A percentile compares a stretch with the other conserved stretches of the same genome.
These are phyloP conservation scores for Rubus idaeus DNA, from an alignment of 306 rosid species.

Conservation along the genomic window DNA sequence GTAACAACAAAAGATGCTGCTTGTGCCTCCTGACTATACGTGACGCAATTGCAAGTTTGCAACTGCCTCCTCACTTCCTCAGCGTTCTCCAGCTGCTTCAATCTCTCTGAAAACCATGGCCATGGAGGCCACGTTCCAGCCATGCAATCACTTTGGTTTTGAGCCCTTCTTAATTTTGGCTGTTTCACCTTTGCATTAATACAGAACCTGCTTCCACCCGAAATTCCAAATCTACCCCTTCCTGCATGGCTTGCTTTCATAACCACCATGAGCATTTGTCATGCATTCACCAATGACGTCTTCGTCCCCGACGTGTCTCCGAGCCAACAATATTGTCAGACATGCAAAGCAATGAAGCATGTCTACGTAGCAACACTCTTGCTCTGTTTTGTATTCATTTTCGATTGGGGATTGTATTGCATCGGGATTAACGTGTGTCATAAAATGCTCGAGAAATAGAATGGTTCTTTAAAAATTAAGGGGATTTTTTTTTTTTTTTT, in stretches of 20 bases:
- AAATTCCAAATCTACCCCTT: background rate
- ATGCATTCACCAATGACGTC: background rate
- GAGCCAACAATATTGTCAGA: slow-evolving; percentile 34
- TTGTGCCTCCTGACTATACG: too few relatives aligned
- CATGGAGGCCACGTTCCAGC: background rate
- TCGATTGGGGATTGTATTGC: background rate
- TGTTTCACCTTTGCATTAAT: background rate
- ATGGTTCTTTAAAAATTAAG: too few relatives aligned
- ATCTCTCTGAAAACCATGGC: background rate
- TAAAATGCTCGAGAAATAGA: background rate
- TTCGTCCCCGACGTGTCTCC: slow-evolving; percentile 41
- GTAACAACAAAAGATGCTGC: too few relatives aligned
- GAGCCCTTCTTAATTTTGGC: slow-evolving; percentile 20
- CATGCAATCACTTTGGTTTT: slow-evolving; percentile 12
- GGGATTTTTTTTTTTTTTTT: too few relatives aligned
- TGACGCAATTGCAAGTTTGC: too few relatives aligned
- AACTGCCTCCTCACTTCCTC: too few relatives aligned
- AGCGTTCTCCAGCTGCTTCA: too few relatives aligned
- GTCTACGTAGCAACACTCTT: slow-evolving; percentile 34
- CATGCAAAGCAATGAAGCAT: slow-evolving; percentile 41
- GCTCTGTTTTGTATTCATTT: background rate
- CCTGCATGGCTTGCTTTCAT: slow-evolving; percentile 14
- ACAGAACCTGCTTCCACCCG: background rate
- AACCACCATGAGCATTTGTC: background rate
- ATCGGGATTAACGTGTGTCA: background rate